Conservation (phyloP, 306 rosid genomes). For the Cajanus cajan region DNA sequence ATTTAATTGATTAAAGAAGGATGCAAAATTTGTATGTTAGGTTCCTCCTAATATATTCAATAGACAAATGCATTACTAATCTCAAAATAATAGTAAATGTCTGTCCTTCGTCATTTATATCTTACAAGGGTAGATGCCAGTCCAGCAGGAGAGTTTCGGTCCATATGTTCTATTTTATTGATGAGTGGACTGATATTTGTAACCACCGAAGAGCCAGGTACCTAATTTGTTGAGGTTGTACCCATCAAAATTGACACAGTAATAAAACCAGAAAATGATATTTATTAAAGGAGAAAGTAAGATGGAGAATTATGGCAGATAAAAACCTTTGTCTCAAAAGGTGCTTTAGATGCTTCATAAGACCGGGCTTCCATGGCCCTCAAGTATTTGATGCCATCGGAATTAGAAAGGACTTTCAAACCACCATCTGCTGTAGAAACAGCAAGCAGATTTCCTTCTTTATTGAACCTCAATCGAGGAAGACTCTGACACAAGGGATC, state of each 20-base stretch:
- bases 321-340: conserved; percentile 68
- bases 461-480: conserved; percentile 80
- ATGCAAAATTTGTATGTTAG: background rate
- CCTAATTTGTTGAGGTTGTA: conserved; percentile 37
- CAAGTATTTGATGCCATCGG: conserved; percentile 57
- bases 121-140: conserved; percentile 59
- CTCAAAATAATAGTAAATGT: background rate
- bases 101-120: background rate
- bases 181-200: conserved; percentile 45
- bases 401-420: conserved; percentile 70
- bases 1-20: background rate
- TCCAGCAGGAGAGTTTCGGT: conserved; percentile 61
- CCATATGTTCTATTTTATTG: conserved; percentile 48
- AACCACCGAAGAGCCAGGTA: conserved; percentile 47
- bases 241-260: conserved; percentile 2
- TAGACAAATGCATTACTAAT: background rate
- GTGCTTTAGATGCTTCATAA: conserved; percentile 54
- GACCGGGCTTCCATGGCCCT: conserved; percentile 54
- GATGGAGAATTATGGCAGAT: background rate
- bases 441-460: conserved; percentile 83
- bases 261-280: conserved; percentile 11
- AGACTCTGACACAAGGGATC: conserved; percentile 48
- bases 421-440: conserved; percentile 69
- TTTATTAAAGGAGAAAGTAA: background rate
- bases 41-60: background rate